Evolutionary conservation across 2,329 filamentous ascomycete genomes (phyloP), one percentile per base, ranked within the genome.

Genomic region (Sporothrix inflata): DNA sequence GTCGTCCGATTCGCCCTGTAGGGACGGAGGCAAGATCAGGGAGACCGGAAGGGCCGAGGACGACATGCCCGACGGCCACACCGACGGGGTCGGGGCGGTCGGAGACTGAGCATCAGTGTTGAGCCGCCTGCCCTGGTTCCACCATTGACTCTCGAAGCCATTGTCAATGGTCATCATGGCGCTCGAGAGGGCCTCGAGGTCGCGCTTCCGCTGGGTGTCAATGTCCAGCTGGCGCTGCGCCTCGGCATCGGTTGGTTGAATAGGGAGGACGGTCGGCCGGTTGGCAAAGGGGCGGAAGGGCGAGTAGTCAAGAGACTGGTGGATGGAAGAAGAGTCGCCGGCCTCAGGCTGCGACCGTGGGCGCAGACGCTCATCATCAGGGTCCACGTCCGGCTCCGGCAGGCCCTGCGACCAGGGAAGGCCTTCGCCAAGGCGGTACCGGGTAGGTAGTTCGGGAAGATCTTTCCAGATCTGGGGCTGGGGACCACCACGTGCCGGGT

Each of bases 161-260:
- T 87, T 88, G 76, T 88, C 86, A 3, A 88, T 84, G 2, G 86
- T 88, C 80, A 88, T 83, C 82, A 88, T 83, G 49, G 86, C 86
- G 4, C 83, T 82, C 11, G 85, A 86, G 4, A 88, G 79, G 0
- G 84, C 82, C 71, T 84, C 84, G 3, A 87, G 82, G 60, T 87
- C 84, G 19, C 77, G 75, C 9, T 76, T 79, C 16, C 21, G 67
- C 27, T 38, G 38, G 4, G 53, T 80, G 55, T 84, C 84, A 5
- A 87, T 82, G 65, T 87, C 84, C 24, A 77, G 76, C 9, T 76
- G 79, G 24, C 38, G 68, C 63, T 7, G 34, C 1, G 60, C 30
- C 19, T 68, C 72, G 14, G 24, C 30, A 7, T 72, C 70, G 16
- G 19, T 12, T 2, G 71, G 2, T 38, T 72, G 47, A 8, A 75